Conservation (phyloP, 2,329 filamentous ascomycete species). For the Pezicula carpinea region DNA sequence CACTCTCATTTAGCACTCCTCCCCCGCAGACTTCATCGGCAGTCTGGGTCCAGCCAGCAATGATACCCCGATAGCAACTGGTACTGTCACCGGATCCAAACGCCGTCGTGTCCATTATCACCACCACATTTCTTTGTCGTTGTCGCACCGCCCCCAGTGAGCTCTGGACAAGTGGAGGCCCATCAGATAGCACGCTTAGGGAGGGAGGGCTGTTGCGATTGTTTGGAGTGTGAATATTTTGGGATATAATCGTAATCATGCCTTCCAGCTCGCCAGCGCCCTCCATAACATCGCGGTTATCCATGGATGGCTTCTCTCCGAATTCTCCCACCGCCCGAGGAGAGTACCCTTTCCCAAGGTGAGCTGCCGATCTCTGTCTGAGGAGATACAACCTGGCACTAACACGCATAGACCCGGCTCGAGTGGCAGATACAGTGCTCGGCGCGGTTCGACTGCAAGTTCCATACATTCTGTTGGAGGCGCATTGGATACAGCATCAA, state of each 20-base stretch:
- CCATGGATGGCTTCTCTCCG: slow-evolving; percentile 42
- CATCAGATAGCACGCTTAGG: not conserved
- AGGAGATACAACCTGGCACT: slow-evolving; percentile 41
- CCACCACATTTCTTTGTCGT: not conserved
- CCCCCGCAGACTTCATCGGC: not conserved
- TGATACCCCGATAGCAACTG: slow-evolving; percentile 27
- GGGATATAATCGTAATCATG: slow-evolving; percentile 23
- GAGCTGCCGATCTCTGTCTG: slow-evolving; percentile 7
- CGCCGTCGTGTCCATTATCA: slow-evolving; percentile 17
- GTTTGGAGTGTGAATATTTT: not conserved
- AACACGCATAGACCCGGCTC: slow-evolving; percentile 24
- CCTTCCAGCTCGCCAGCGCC: slow-evolving; percentile 27
- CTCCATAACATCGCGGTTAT: slow-evolving; percentile 35
- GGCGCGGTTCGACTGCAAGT: slow-evolving; percentile 80
- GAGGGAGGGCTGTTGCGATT: not conserved
- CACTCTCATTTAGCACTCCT: not conserved
- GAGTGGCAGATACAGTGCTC: slow-evolving; percentile 39
- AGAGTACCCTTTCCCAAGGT: slow-evolving; percentile 53
- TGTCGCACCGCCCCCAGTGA: not conserved
- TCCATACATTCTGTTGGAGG: slow-evolving; percentile 85
- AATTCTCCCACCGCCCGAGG: slow-evolving; percentile 34
- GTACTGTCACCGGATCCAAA: slow-evolving; percentile 17
- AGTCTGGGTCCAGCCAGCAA: slow-evolving; percentile 15
- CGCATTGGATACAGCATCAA: slow-evolving; percentile 65
- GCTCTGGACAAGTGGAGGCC: not conserved